Percentiles rank a stretch among this genome's conserved stretches.
Conservation (phyloP, 352 stramenopile genomes). For the Aphanomyces stellatus region DNA sequence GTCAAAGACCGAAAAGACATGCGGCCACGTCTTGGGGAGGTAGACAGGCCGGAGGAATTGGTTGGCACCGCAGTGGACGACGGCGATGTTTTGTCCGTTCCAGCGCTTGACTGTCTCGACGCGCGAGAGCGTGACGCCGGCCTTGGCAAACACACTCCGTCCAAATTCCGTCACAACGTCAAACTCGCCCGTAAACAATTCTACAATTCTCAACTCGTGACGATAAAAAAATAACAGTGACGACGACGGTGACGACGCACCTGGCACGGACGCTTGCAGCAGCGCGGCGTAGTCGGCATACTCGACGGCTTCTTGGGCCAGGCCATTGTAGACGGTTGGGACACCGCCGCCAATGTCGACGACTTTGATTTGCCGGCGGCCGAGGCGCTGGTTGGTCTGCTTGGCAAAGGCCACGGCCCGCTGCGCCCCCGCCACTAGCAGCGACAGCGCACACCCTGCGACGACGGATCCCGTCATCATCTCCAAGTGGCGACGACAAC, state of each 20-base stretch:
- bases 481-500: not conserved
- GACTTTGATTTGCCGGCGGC: slow-evolving; percentile 53
- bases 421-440: slow-evolving; percentile 73
- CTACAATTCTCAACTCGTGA: slow-evolving; percentile 6
- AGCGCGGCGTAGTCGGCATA: slow-evolving; percentile 75
- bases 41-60: slow-evolving; percentile 86
- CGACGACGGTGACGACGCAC: not conserved
- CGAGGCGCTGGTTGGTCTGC: slow-evolving; percentile 60
- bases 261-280: slow-evolving; percentile 49
- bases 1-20: slow-evolving; percentile 71
- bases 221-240: not conserved
- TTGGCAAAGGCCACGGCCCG: slow-evolving; percentile 66
- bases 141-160: slow-evolving; percentile 80
- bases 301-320: slow-evolving; percentile 49
- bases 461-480: not conserved
- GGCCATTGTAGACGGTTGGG: slow-evolving; percentile 78
- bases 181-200: slow-evolving; percentile 73
- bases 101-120: slow-evolving; percentile 87
- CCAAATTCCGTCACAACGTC: slow-evolving; percentile 91
- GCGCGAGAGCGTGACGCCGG: slow-evolving; percentile 73
- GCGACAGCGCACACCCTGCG: slow-evolving; percentile 56
- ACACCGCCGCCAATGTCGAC: slow-evolving; percentile 90
- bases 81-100: slow-evolving; percentile 53
- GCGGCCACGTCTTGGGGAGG: slow-evolving; percentile 68
- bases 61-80: slow-evolving; percentile 85